A percentile compares a stretch with the other conserved stretches of the same genome.
phyloP scores from a whole-genome alignment of 73 alveolate species.

The Paraurostyla sp. region DNA sequence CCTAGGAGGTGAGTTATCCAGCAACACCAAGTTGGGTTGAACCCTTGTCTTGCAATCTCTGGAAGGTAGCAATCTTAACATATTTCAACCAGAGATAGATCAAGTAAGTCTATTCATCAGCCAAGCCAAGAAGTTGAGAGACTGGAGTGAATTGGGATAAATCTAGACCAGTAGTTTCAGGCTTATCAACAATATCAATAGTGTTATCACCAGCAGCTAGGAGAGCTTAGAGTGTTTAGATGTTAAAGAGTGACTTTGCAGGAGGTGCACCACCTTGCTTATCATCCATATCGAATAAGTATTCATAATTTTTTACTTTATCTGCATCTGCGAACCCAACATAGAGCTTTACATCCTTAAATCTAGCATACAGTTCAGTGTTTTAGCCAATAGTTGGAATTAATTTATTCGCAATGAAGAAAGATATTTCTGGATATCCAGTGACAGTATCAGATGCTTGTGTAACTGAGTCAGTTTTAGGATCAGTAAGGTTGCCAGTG shows the following conservation, averaged over 20 bases:
- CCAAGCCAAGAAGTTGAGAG: neutral
- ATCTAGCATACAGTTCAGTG: neutral
- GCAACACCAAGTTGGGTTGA: neutral
- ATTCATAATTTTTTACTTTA: neutral
- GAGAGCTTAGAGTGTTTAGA: conserved; percentile 33
- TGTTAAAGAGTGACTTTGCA: conserved; percentile 53
- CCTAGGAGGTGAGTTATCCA: conserved; percentile 1
- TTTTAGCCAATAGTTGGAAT: neutral
- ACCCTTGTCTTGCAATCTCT: neutral
- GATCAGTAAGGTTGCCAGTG: conserved; percentile 32
- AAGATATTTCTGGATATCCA: conserved; percentile 72
- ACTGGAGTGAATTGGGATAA: neutral
- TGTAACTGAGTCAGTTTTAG: conserved; percentile 59
- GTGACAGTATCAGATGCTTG: conserved; percentile 36
- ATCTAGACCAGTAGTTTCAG: conserved; percentile 5
- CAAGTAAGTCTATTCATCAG: conserved; percentile 48
- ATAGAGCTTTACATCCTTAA: conserved; percentile 39
- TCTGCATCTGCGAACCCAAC: neutral
- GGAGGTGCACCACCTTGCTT: conserved; percentile 42
- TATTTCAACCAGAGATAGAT: conserved; percentile 41
- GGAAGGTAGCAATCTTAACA: conserved; percentile 29
- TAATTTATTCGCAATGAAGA: conserved; percentile 25
- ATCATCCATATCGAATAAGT: conserved; percentile 18
- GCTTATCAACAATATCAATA: conserved; percentile 43
- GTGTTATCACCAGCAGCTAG: neutral